These are phyloP conservation scores for Backusella morwellensis DNA, from an alignment of 192 early-diverging fungal species.

Conservation along the genomic window DNA sequence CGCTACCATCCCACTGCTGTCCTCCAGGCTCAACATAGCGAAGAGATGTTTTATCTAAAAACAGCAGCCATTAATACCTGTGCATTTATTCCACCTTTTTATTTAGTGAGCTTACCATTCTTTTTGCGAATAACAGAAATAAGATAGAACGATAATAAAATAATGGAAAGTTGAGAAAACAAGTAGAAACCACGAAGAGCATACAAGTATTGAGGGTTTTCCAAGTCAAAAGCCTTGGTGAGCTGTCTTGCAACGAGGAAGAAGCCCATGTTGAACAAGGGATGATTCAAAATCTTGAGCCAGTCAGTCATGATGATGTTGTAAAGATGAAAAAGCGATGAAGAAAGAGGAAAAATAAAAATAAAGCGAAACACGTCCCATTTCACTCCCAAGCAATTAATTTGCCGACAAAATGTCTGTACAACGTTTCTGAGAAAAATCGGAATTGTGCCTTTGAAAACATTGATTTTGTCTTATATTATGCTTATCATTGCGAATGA, in stretches of 20 bases:
- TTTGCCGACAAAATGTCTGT: background rate
- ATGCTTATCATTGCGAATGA: background rate
- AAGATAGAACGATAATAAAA: constrained; percentile 40
- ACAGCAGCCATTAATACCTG: background rate
- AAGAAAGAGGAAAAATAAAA: background rate
- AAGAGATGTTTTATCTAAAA: constrained; percentile 69
- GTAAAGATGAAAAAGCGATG: background rate
- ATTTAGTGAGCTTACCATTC: constrained; percentile 54
- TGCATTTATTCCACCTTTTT: background rate
- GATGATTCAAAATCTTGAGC: constrained; percentile 11
- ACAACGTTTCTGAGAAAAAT: background rate
- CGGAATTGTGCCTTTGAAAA: background rate
- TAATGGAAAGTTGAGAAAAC: constrained; percentile 50
- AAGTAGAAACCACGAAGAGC: constrained; percentile 57
- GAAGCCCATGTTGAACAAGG: constrained; percentile 42
- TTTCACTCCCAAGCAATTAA: background rate
- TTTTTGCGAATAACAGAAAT: constrained; percentile 52
- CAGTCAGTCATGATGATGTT: background rate
- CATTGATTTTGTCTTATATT: background rate
- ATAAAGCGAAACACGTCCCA: background rate
- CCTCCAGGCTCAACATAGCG: constrained; percentile 73
- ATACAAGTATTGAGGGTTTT: constrained; percentile 54
- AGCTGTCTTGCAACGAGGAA: constrained; percentile 61
- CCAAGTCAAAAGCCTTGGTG: constrained; percentile 61
- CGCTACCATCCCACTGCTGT: constrained; percentile 39